Evolutionary conservation across 73 alveolate genomes (phyloP).

Genomic region (Uronychia setigera): DNA sequence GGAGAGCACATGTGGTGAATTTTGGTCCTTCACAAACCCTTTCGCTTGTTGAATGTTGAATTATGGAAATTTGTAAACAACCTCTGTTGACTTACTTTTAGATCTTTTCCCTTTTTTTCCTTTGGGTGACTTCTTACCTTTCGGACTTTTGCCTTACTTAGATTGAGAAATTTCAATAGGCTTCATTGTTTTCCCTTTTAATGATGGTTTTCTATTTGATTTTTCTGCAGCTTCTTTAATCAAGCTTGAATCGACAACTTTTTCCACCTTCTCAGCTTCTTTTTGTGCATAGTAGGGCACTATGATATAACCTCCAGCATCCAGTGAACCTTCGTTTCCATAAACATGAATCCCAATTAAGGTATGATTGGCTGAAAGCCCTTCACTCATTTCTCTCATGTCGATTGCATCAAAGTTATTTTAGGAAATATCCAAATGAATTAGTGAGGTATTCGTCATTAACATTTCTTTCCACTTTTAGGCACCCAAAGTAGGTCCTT

Average conservation of each 20-base stretch:
- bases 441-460: constrained; percentile 3
- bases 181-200: neutral
- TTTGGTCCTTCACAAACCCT: neutral
- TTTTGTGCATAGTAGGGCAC: neutral
- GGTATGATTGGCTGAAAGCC: constrained; percentile 53
- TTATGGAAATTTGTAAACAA: neutral
- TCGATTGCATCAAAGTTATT: constrained; percentile 20
- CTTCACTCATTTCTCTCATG: constrained; percentile 32
- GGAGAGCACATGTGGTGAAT: neutral
- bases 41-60: neutral
- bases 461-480: constrained; percentile 1
- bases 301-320: constrained; percentile 39
- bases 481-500: too few species aligned
- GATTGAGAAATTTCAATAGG: neutral
- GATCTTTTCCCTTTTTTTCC: neutral
- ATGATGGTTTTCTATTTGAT: neutral
- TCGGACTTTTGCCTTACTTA: too few species aligned
- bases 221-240: neutral
- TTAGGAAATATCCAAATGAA: constrained; percentile 45
- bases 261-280: neutral
- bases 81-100: constrained; percentile 8
- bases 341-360: constrained; percentile 51
- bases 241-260: neutral
- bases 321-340: constrained; percentile 65
- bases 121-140: neutral